Evolutionary conservation across 1,284 basidiomycete genomes (phyloP), one percentile per base, ranked within the genome.

Genomic region (Cerrena zonata): DNA sequence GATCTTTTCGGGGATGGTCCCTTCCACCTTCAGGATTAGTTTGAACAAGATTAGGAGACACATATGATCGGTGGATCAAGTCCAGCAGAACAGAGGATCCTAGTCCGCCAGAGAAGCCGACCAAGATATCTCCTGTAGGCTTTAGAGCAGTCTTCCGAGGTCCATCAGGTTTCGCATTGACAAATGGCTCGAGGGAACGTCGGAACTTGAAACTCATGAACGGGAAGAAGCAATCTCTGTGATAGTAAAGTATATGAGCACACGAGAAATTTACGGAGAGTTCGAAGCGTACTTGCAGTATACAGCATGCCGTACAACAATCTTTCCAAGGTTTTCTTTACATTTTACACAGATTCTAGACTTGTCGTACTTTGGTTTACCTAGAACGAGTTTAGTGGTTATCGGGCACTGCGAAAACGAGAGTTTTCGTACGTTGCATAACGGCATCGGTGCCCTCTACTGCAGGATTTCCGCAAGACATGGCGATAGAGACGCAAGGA

Each of bases 281-380:
- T 30, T 21, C 7, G 25, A 22, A 50, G 49, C 49, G 63, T 80
- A 88, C 87, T 82, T 89, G 85, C 88, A 91, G 63, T 90, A 91
- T 15, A 88, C 84, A 22, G 84, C 80, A 63, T 90, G 86, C 40
- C 87, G 76, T 52, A 90, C 79, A 39, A 89, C 80, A 36, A 90
- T 69, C 48, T 81, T 86, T 27, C 86, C 88, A 15, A 53, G 56
- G 21, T 73, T 75, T 23, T 67, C 69, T 63, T 87, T 89, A 66
- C 88, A 91, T 58, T 82, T 84, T 18, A 88, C 74, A 58, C 88
- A 91, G 18, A 65, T 63, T 53, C 72, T 82, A 2, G 78, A 74
- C 64, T 77, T 82, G 62, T 85, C 84, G 59, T 80, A 84, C 61
- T 77, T 86, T 49, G 69, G 66, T 27, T 79, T 79, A 45, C 76